phyloP scores from a whole-genome alignment of 2,329 filamentous ascomycete genomes.

The Monilinia vaccinii-corymbosi region DNA sequence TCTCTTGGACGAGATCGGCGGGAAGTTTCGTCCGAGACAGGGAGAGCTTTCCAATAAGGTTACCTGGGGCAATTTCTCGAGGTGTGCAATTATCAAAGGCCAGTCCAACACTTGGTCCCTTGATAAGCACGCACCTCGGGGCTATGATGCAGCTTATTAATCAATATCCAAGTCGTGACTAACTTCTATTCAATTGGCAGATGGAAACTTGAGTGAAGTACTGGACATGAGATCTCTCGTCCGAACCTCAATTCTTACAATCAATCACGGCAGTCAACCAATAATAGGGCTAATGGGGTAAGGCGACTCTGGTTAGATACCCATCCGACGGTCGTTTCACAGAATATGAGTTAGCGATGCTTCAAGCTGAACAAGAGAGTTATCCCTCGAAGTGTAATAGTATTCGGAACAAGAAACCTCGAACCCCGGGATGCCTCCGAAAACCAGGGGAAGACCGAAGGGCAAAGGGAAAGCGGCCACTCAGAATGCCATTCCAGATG shows the following conservation, averaged over 20 bases:
- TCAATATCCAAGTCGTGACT: neutral
- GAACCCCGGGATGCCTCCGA: constrained; percentile 15
- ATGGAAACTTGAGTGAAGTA: neutral
- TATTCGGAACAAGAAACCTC: neutral
- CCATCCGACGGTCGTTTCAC: neutral
- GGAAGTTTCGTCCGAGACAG: too few relatives aligned
- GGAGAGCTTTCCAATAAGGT: too few relatives aligned
- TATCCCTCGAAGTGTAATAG: neutral
- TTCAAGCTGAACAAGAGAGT: neutral
- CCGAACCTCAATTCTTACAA: too few relatives aligned
- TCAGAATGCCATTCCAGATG: constrained; percentile 30
- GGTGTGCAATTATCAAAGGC: too few relatives aligned
- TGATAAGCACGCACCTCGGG: neutral
- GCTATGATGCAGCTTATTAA: neutral
- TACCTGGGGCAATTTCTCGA: too few relatives aligned
- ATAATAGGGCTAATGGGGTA: neutral
- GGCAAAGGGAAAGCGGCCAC: constrained; percentile 11
- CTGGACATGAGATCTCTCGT: neutral
- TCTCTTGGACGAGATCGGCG: too few relatives aligned
- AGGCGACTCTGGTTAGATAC: neutral
- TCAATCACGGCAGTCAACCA: neutral
- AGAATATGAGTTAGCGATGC: neutral
- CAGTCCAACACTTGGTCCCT: too few relatives aligned
- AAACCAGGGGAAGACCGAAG: constrained; percentile 14
- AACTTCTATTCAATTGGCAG: neutral